Conservation (phyloP, 2,329 filamentous ascomycete genomes). For the Xylaria sp. region DNA sequence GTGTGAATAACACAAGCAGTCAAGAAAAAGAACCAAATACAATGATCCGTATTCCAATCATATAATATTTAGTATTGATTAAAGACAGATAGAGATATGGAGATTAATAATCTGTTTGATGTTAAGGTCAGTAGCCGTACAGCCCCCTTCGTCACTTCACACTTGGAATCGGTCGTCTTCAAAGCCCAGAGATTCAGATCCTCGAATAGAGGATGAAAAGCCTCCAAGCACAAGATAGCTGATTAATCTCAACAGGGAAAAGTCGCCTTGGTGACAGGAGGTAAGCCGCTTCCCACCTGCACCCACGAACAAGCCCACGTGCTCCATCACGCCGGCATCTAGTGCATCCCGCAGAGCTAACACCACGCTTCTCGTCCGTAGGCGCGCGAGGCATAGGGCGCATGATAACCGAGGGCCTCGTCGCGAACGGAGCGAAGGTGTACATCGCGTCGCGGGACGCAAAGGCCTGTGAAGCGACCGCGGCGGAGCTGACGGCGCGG, state of each 20-base stretch:
- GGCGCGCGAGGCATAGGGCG: conserved; percentile 67
- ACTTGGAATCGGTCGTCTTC: background rate
- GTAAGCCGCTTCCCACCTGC: conserved; percentile 28
- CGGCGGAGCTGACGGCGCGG: conserved; percentile 59
- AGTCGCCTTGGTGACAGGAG: conserved; percentile 63
- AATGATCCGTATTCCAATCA: no score
- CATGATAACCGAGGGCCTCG: conserved; percentile 71
- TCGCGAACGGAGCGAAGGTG: conserved; percentile 67
- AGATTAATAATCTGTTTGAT: conserved; percentile 59
- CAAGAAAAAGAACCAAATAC: no score
- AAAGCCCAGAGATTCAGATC: background rate
- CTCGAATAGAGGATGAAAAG: background rate
- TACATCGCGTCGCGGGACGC: conserved; percentile 71
- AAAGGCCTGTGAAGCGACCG: conserved; percentile 60
- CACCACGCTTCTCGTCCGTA: no score
- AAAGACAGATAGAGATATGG: conserved; percentile 49
- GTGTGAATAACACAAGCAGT: no score
- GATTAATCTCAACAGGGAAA: conserved; percentile 50
- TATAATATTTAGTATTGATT: background rate
- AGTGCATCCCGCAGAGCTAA: conserved; percentile 17
- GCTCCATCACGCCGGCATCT: background rate
- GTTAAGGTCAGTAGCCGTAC: conserved; percentile 58
- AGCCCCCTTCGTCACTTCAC: background rate
- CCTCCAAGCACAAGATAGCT: background rate
- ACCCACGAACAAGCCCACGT: background rate